Evolutionary conservation across 2,329 filamentous ascomycete genomes (phyloP).

Genomic region (Triangularia setosa): DNA sequence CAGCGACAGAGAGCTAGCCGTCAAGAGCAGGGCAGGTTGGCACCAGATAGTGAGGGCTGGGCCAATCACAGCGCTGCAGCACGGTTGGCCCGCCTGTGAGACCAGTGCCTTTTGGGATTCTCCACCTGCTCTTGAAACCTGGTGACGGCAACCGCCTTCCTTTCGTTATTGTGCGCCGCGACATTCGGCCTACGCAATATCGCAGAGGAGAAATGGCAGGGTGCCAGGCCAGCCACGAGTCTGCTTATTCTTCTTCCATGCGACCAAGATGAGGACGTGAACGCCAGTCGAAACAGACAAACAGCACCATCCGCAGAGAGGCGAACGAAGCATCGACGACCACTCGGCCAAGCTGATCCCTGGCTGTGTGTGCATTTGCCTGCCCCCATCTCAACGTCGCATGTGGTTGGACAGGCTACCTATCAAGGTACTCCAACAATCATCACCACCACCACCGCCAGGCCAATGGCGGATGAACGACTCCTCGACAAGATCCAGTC

Average conservation of each 20-base stretch:
- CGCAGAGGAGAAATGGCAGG: neutral
- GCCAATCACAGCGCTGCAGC: slow-evolving; percentile 16
- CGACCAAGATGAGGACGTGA: neutral
- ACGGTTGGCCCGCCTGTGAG: slow-evolving; percentile 15
- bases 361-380: neutral
- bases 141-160: neutral
- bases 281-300: neutral
- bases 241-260: neutral
- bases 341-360: neutral
- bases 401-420: neutral
- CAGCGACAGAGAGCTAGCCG: neutral
- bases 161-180: neutral
- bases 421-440: neutral
- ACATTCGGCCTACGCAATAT: neutral
- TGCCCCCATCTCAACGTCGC: neutral
- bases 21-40: slow-evolving; percentile 11
- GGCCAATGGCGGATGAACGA: slow-evolving; percentile 55
- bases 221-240: neutral
- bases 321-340: neutral
- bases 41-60: slow-evolving; percentile 11
- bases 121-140: neutral
- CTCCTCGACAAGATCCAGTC: slow-evolving; percentile 68
- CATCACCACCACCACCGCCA: neutral
- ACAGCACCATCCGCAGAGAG: neutral
- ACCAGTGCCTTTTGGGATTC: slow-evolving; percentile 11